Evolutionary conservation across 148 eudicot genomes (phyloP).

Genomic region (Diospyros kaki): DNA sequence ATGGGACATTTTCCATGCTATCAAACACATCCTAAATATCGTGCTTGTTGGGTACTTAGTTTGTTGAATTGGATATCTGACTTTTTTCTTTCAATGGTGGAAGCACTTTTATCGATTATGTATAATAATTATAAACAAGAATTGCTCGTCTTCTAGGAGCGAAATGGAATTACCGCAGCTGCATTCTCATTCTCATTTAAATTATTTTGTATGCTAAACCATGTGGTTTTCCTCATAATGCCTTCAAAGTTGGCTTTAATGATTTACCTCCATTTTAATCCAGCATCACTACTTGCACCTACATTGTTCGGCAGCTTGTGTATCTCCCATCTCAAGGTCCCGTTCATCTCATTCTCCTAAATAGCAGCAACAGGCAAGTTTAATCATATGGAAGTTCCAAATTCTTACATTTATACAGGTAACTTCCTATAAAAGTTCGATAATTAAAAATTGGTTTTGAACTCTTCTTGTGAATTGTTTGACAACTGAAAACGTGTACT

Average conservation of each 20-base stretch:
- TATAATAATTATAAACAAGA: no score
- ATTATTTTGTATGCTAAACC: neutral
- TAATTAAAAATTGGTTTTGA: neutral
- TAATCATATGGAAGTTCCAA: neutral
- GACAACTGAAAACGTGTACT: neutral
- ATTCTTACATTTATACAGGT: neutral
- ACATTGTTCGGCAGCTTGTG: constrained; percentile 52
- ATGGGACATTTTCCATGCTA: no score
- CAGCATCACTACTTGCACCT: constrained; percentile 68
- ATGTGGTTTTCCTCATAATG: neutral
- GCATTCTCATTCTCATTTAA: no score
- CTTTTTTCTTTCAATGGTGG: no score
- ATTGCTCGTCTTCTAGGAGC: no score
- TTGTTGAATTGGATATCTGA: no score
- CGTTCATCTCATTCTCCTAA: constrained; percentile 49
- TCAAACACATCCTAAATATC: no score
- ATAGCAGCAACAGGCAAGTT: constrained; percentile 59
- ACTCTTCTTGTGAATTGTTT: neutral
- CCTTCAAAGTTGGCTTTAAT: neutral
- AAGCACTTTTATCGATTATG: no score
- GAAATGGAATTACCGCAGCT: no score
- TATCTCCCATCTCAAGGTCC: constrained; percentile 54
- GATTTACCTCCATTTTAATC: constrained; percentile 11
- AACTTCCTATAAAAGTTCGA: neutral
- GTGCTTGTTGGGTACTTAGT: no score